A percentile compares a stretch with the other conserved stretches of the same genome.
These are phyloP conservation scores for Yamadazyma dushanensis DNA, from an alignment of 1,139 yeast species.

Conservation along the genomic window DNA sequence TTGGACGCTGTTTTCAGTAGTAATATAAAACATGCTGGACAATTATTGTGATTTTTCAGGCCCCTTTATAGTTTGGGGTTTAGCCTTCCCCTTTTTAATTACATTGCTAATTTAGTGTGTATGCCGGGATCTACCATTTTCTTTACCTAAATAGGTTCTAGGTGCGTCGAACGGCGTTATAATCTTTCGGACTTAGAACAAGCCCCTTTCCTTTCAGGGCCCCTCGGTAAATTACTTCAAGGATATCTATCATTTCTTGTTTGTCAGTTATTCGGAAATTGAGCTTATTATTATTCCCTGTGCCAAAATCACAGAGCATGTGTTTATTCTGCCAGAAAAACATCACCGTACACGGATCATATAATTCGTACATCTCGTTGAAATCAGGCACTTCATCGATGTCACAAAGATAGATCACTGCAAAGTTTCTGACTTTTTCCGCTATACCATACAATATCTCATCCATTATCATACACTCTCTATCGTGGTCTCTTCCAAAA, in stretches of 20 bases:
- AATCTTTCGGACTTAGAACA: constrained; percentile 79
- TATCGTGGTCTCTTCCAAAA: constrained; percentile 78
- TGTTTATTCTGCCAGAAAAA: constrained; percentile 92
- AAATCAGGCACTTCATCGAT: constrained; percentile 89
- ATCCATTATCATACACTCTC: constrained; percentile 88
- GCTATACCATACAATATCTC: constrained; percentile 78
- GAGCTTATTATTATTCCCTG: constrained; percentile 94
- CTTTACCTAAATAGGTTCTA: too few species aligned
- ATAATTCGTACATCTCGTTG: constrained; percentile 87
- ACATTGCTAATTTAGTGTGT: too few species aligned
- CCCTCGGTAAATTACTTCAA: constrained; percentile 88
- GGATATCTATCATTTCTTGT: constrained; percentile 87
- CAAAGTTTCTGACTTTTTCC: constrained; percentile 84
- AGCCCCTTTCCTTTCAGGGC: constrained; percentile 92
- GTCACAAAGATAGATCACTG: constrained; percentile 84
- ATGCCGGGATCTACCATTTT: too few species aligned
- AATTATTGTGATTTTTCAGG: neutral
- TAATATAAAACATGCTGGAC: neutral
- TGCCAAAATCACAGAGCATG: constrained; percentile 98
- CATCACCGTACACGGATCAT: constrained; percentile 91
- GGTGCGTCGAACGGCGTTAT: constrained; percentile 31
- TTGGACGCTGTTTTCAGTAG: constrained; percentile 14
- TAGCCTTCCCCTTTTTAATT: neutral
- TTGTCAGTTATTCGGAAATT: constrained; percentile 76
- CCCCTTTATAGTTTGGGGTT: neutral